Base-by-base conservation (phyloP, 495 filamentous ascomycete genomes). In the Hyaloscypha variabilis region DNA sequence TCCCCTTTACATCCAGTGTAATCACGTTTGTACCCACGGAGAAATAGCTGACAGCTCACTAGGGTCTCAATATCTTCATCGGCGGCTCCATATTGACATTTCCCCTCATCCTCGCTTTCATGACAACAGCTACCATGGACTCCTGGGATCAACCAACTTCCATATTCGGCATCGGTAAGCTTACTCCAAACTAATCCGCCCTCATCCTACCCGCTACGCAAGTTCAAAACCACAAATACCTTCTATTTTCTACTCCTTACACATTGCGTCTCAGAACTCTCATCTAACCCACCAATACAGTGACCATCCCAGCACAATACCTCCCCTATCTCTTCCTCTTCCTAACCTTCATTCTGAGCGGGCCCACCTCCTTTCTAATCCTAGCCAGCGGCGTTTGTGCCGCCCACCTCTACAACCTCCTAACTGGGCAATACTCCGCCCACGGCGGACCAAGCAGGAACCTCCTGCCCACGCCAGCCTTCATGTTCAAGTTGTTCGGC, bases 281-380 rank as follows among this genome's bases (percentile, higher is more conserved):
- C 26, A 13, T 58, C 25, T 25, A 30, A 58, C 28, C 26, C 13
- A 34, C 28, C 56, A 30, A 34, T 58, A 34, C 31, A 19, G 28
- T 58, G 2, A 59, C 30, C 30, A 42, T 59, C 28, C 57, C 57
- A n/a, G 8, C 57, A 5, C 57, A 59, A 39, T 59, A 59, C 57
- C 57, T 59, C 30, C 57, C 57, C 19, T 59, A 59, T 31, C 13
- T 23, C 30, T 39, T 59, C 29, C 28, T 59, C 57, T 17, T 42
- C 30, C 6, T 42, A 11, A 59, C 57, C 17, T 23, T 59, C 30
- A 42, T 59, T 4, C 2, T 59, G 13, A n/a, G 17, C 30, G 57
- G 57, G 14, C 57, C 57, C 3, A 24, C 25, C 36, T 21, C 6
- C 39, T 6, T 14, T 14, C 14, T 42, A 6, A 42, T 42, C 39